Percentiles rank a stretch among this genome's conserved stretches.
These are phyloP conservation scores for Tetrahymena elliotti DNA, from an alignment of 73 alveolate species.

Conservation along the genomic window DNA sequence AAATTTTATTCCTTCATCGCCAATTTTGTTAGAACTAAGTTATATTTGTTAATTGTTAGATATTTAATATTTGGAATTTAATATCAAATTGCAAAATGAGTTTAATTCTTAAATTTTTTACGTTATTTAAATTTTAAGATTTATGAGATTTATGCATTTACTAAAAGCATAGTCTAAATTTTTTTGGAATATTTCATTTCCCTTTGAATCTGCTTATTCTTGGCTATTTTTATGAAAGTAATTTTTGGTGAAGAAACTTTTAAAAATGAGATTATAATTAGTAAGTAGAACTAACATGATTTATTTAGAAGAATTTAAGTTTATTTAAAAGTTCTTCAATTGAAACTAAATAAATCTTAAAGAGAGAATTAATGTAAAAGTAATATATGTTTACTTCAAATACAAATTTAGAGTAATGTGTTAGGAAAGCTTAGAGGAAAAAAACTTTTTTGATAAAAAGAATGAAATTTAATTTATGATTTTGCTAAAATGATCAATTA, in stretches of 20 bases:
- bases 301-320: no score
- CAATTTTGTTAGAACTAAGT: neutral
- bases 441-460: neutral
- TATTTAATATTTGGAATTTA: no score
- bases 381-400: neutral
- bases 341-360: no score
- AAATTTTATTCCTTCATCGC: neutral
- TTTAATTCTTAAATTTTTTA: no score
- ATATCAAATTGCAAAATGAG: no score
- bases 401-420: neutral
- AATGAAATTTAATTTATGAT: no score
- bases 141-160: neutral
- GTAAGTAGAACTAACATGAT: no score
- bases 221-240: neutral
- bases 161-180: neutral
- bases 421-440: neutral
- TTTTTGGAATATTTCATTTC: neutral
- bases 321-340: no score
- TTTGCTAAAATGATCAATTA: neutral
- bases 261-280: no score
- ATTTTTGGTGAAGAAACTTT: no score
- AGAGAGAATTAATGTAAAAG: no score
- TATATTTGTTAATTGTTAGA: no score
- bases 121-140: neutral
- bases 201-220: neutral